A percentile compares a stretch with the other conserved stretches of the same genome.
Evolutionary conservation across 2,329 filamentous ascomycete species (phyloP).

Genomic region (Fusarium sp.): DNA sequence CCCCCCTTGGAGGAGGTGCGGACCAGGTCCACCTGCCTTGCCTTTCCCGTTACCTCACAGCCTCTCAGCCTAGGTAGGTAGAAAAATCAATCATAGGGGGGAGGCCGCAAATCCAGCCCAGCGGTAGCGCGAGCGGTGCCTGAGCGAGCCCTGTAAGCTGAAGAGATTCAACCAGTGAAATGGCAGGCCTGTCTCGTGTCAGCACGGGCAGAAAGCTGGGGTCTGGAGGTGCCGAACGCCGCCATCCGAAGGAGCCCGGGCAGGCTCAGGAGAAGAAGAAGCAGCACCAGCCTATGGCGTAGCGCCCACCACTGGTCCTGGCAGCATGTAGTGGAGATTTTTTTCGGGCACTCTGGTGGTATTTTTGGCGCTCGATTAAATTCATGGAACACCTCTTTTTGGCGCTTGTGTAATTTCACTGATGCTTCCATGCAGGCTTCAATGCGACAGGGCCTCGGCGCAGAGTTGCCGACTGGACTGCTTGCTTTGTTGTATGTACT

Average conservation of each 20-base stretch:
- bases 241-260: not conserved
- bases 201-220: not conserved
- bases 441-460: conserved; percentile 4
- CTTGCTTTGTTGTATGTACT: not conserved
- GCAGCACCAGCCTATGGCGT: conserved; percentile 4
- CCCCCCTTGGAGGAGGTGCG: conserved; percentile 19
- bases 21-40: not conserved
- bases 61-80: not conserved
- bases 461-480: not conserved
- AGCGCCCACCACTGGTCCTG: not conserved
- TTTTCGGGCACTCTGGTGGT: not conserved
- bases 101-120: conserved; percentile 22
- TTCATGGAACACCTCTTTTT: not conserved
- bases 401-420: conserved; percentile 12
- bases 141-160: not conserved
- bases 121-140: conserved; percentile 17
- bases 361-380: not conserved
- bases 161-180: not conserved
- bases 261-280: too few species aligned
- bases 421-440: not conserved
- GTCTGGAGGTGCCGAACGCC: not conserved
- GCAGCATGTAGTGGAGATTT: conserved; percentile 6
- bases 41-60: not conserved
- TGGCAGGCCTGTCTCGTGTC: not conserved
- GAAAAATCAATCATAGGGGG: not conserved